Base-by-base conservation (phyloP, 331 rosid genomes). In the Phaseolus coccineus region DNA sequence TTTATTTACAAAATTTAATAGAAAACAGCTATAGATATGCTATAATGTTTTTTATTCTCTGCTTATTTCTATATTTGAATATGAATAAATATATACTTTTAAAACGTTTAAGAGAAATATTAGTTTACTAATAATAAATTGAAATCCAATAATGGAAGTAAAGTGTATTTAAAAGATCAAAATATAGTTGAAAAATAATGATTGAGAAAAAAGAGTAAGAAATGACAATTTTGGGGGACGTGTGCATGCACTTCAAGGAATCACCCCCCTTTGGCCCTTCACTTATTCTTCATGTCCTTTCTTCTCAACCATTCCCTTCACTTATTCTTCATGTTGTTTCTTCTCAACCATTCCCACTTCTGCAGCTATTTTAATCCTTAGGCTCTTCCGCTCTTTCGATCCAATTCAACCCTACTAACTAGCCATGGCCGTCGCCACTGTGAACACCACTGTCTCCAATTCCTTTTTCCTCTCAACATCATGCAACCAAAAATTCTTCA, bases 351-450 rank as follows among this genome's bases (percentile, higher is more conserved):
- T n/a, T 47, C 27, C 4, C 22, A 8, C 30, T 22, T 42, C 16
- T 63, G 3, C 9, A 33, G 8, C 11, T 12, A 40, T 66, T 30
- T 48, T 70, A 33, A 50, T 4, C 39, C 46, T 19, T 25, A 3
- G 30, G 55, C 6, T 6, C 24, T 61, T 71, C 44, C 61, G 14
- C 30, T 71, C 24, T 61, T 71, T 51, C 61, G 14, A 24, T 71
- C 24, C 73, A 8, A 0, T 55, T 27, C 53, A 72, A 58, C 33
- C 71, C 72, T n/a, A 1, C 35, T 75, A 78, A 19, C 69, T 87
- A 10, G 15, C 92, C 84, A 89, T 90, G 92, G 80, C 87, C 3
- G 5, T 84, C 12, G 3, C 69, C 68, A 66, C 44, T 15, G 12
- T 67, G 51, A 70, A 28, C 64, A 14, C 85, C 31, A 6, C 78